Evolutionary conservation across 345 rosid genomes (phyloP).

Genomic region (Brassica rapa): DNA sequence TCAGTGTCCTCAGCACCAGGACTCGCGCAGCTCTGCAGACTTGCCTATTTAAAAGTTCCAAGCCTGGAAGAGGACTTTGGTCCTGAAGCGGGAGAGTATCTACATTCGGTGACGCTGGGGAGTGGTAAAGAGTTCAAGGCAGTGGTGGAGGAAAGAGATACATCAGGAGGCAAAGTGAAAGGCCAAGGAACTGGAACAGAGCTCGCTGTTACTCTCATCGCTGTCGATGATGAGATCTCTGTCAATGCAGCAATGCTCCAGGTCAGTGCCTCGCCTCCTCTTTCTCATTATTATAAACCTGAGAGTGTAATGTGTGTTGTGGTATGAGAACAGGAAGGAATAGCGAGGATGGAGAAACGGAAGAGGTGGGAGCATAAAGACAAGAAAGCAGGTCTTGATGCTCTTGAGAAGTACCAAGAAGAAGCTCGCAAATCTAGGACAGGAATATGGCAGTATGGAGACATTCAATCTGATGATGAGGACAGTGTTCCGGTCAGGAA

Average conservation of each 20-base stretch:
- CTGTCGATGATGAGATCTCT: slow-evolving; percentile 74
- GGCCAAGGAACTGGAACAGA: slow-evolving; percentile 92
- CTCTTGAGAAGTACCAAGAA: slow-evolving; percentile 74
- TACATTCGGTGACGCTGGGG: slow-evolving; percentile 59
- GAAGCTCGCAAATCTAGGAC: slow-evolving; percentile 71
- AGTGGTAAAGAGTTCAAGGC: slow-evolving; percentile 77
- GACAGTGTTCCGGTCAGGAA: slow-evolving; percentile 60
- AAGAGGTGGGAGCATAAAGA: slow-evolving; percentile 79
- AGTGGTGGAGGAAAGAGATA: slow-evolving; percentile 77
- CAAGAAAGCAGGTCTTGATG: slow-evolving; percentile 61
- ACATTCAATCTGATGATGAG: slow-evolving; percentile 93
- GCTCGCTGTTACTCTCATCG: slow-evolving; percentile 66
- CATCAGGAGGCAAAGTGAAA: slow-evolving; percentile 84
- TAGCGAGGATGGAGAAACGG: slow-evolving; percentile 85
- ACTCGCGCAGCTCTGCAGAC: slow-evolving; percentile 91
- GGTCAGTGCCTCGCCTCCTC: slow-evolving; percentile 44
- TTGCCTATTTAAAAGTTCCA: slow-evolving; percentile 90
- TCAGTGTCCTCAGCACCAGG: slow-evolving; percentile 71
- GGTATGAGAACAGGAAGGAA: slow-evolving; percentile 68
- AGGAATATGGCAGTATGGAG: slow-evolving; percentile 95
- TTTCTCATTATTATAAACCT: too few species aligned
- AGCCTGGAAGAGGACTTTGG: slow-evolving; percentile 84
- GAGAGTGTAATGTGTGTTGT: slow-evolving; percentile 8
- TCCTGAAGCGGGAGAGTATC: slow-evolving; percentile 75
- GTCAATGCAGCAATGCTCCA: slow-evolving; percentile 84